Evolutionary conservation across 139 green algal genomes (phyloP).

Genomic region (Astrephomene gubernaculifera): DNA sequence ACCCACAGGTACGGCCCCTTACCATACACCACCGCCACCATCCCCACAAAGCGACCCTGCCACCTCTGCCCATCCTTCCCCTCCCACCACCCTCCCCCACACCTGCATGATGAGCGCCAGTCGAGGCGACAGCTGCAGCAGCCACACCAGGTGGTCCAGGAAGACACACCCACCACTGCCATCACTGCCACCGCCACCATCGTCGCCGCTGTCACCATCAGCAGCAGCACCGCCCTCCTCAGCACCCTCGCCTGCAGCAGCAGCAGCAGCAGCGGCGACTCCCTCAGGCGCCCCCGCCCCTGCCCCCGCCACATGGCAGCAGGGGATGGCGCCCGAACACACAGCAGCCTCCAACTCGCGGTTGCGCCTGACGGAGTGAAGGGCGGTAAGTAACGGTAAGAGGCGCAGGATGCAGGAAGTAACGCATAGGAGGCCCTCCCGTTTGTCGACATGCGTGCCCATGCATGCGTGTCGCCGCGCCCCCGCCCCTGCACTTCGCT

Average conservation of each 20-base stretch:
- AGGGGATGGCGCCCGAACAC: not conserved
- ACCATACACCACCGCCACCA: too few relatives aligned
- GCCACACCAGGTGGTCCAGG: constrained; percentile 41
- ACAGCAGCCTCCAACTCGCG: constrained; percentile 15
- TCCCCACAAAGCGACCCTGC: too few relatives aligned
- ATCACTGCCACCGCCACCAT: not conserved
- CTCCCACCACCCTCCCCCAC: not conserved
- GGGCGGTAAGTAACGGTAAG: too few relatives aligned
- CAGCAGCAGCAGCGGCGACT: too few relatives aligned
- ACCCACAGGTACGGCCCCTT: too few relatives aligned
- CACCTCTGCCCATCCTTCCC: not conserved
- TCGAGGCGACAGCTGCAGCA: constrained; percentile 30
- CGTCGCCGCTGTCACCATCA: not conserved
- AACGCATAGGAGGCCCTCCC: too few relatives aligned
- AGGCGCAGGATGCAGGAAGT: too few relatives aligned
- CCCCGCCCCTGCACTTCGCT: too few relatives aligned
- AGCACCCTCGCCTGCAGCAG: too few relatives aligned
- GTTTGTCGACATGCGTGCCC: too few relatives aligned
- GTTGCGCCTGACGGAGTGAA: constrained; percentile 17
- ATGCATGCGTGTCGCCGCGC: too few relatives aligned
- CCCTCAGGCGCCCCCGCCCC: not conserved
- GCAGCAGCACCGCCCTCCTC: too few relatives aligned
- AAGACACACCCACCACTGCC: not conserved
- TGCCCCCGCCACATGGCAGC: not conserved
- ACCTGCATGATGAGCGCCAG: constrained; percentile 40